A percentile compares a stretch with the other conserved stretches of the same genome.
These are phyloP conservation scores for Mallotus nudiflorus DNA, from an alignment of 345 rosid species.

Conservation along the genomic window DNA sequence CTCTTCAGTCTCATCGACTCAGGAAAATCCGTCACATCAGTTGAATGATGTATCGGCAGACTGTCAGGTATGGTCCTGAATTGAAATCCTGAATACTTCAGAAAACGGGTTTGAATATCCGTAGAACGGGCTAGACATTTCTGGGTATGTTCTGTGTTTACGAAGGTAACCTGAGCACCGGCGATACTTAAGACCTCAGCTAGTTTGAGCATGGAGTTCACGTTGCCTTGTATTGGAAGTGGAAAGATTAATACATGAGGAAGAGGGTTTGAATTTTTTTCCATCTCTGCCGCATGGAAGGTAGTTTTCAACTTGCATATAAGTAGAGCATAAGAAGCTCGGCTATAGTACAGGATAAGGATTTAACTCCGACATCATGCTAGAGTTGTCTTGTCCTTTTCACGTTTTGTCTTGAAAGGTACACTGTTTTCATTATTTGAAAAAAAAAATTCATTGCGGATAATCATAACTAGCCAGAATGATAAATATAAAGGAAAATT, in stretches of 20 bases:
- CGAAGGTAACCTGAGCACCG: slow-evolving; percentile 58
- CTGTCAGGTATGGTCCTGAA: slow-evolving; percentile 38
- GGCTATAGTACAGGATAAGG: no score
- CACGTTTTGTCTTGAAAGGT: no score
- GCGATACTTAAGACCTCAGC: slow-evolving; percentile 50
- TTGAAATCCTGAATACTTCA: slow-evolving; percentile 23
- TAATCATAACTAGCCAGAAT: no score
- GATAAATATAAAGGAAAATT: no score
- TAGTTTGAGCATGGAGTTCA: slow-evolving; percentile 64
- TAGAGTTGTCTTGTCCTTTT: no score
- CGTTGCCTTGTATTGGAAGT: slow-evolving; percentile 59
- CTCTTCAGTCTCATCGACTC: slow-evolving; percentile 12
- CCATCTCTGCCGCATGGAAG: slow-evolving; percentile 9
- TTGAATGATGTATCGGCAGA: slow-evolving; percentile 29
- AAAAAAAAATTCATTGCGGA: no score
- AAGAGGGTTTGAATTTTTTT: neutral
- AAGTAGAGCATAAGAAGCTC: no score
- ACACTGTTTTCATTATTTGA: no score
- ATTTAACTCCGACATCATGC: no score
- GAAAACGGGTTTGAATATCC: slow-evolving; percentile 35
- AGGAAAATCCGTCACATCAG: slow-evolving; percentile 18
- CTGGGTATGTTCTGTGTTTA: slow-evolving; percentile 43
- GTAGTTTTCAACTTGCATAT: no score
- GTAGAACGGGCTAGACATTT: slow-evolving; percentile 24
- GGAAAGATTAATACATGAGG: slow-evolving; percentile 55